Evolutionary conservation across 1,284 basidiomycete genomes (phyloP), one percentile per base, ranked within the genome.

Genomic region (Laetiporus sulphureus): DNA sequence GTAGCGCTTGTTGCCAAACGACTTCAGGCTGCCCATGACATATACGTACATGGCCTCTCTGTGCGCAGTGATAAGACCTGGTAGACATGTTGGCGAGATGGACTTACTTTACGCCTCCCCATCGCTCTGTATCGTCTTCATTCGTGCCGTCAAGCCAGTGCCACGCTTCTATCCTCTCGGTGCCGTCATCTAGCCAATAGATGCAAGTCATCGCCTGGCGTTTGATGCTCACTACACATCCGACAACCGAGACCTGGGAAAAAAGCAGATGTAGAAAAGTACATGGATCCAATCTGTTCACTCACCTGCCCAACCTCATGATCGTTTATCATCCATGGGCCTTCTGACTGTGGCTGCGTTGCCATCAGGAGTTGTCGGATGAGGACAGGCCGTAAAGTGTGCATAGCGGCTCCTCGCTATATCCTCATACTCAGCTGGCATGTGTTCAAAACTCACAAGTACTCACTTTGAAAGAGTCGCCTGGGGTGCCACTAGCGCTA

Each of bases 1-100:
- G 59, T 90, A 89, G 54, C 82, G 74, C 63, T 91, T 94, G 53
- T 75, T 79, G 32, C 80, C 79, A 62, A 96, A 97, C 5, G 73
- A 73, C 63, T 97, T 97, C 51, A 98, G 65, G n/a, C 72, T 73
- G n/a, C 95, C 96, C 27, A 89, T 77, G 19, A 96, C 79, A n/a
- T 89, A 79, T 27, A 95, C 83, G 59, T 88, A 94, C 29, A 69
- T 71, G 34, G 81, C 74, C 61, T 88, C 82, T 36, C 91, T 93
- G 49, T 7, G n/a, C n/a, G n/a, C n/a, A n/a, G n/a, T n/a, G n/a
- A n/a, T n/a, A n/a, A n/a, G n/a, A n/a, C n/a, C n/a, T n/a, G n/a
- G n/a, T n/a, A n/a, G n/a, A n/a, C n/a, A n/a, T n/a, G n/a, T n/a
- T n/a, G n/a, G n/a, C n/a, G n/a, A n/a, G n/a, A n/a, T n/a, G n/a